Evolutionary conservation across 1,284 basidiomycete species (phyloP).

Genomic region (Mycena citricolor): DNA sequence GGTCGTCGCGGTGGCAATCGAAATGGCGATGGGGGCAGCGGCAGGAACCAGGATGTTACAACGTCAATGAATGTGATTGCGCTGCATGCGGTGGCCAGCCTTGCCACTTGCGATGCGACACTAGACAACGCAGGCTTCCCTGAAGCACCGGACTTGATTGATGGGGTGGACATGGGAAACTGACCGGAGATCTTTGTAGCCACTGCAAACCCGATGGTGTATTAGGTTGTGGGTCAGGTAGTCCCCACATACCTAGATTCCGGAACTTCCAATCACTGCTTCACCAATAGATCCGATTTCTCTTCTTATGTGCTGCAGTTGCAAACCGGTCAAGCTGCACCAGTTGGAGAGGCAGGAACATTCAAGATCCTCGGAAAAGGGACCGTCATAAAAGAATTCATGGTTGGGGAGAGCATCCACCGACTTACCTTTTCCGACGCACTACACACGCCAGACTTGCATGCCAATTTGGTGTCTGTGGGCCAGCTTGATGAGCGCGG

Average conservation of each 20-base stretch:
- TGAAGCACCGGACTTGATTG: no score
- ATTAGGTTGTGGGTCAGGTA: neutral
- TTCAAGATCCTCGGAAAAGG: slow-evolving; percentile 1
- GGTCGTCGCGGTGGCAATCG: neutral
- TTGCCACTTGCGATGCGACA: no score
- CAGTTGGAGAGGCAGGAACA: neutral
- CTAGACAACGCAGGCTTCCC: no score
- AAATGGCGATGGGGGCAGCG: neutral
- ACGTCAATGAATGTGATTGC: no score
- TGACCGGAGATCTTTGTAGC: no score
- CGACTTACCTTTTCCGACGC: slow-evolving; percentile 17
- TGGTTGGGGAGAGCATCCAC: slow-evolving; percentile 1
- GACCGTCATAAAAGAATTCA: slow-evolving; percentile 1
- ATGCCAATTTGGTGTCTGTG: slow-evolving; percentile 19
- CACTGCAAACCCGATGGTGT: neutral
- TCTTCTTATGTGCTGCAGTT: neutral
- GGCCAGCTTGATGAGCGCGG: slow-evolving; percentile 11
- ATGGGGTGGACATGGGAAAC: no score
- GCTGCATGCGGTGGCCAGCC: no score
- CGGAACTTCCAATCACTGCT: slow-evolving; percentile 5
- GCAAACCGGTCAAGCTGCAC: slow-evolving; percentile 1
- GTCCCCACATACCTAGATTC: slow-evolving; percentile 3
- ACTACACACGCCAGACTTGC: slow-evolving; percentile 14
- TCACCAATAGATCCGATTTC: slow-evolving; percentile 1
- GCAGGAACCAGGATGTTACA: neutral